Base-by-base conservation (phyloP, 2,329 filamentous ascomycete genomes). In the Boeremia lycopersici region DNA sequence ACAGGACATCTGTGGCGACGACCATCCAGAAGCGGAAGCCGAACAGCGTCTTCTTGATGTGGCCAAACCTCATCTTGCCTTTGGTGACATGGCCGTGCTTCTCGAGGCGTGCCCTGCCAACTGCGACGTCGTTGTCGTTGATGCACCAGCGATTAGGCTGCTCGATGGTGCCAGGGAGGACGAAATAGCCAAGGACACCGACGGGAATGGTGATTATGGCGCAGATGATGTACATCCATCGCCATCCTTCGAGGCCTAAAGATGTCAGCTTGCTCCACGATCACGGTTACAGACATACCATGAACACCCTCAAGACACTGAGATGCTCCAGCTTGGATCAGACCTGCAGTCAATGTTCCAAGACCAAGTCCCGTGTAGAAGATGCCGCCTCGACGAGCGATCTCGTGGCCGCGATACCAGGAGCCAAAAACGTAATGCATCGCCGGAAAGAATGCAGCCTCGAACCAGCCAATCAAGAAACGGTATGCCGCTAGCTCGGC, bases 281-380 rank as follows among this genome's bases (percentile, higher is more conserved):
- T 23, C 5, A 23, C 19, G 31, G 31, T 15, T 34, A 13, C 31
- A 34, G 7, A 34, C 34, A 6, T 38, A 38, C 43, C 82, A 12
- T 76, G 76, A 9, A 79, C 78, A 26, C 77, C 76, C 67, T 88
- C 85, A 29, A 86, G 78, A 60, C 88, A 87, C 28, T 74, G 75
- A 11, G 59, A 60, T 1, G 62, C 62, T 6, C 57, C 60, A 23
- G 57, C 59, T 38, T 61, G 58, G 34, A 83, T 78, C 6, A 83
- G 68, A 1, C 81, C 80, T 0, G 80, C 79, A 0, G 80, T 83
- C 6, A 83, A 62, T 0, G 78, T 82, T 1, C 81, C 81, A 0
- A 82, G 69, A 0, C 77, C 78, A 0, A 81, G 66, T 0, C 80
- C 80, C n/a, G 79, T 73, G 29, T 82, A 83, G 60, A 79, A 83